Conservation (phyloP, 2,329 filamentous ascomycete genomes). For the Aspergillus felis region DNA sequence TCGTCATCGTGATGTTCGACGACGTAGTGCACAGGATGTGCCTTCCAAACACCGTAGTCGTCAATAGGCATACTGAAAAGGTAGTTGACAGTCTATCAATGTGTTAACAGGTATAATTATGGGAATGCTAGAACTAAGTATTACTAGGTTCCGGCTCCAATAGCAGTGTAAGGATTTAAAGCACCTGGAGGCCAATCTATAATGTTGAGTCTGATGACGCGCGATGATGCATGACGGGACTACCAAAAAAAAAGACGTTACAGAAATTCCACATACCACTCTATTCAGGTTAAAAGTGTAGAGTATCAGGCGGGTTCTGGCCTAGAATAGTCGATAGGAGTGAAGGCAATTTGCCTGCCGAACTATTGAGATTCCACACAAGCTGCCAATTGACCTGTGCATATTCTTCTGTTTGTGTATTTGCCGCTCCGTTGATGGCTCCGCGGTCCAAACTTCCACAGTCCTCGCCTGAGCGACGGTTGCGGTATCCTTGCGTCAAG, state of each 20-base stretch:
- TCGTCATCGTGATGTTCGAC: conserved; percentile 8
- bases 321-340: not conserved
- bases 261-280: too few species aligned
- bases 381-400: not conserved
- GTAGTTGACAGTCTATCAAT: not conserved
- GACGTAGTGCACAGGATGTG: conserved; percentile 5
- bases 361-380: not conserved
- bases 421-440: too few species aligned
- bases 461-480: not conserved
- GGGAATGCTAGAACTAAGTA: not conserved
- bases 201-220: not conserved
- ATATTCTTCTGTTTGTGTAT: not conserved
- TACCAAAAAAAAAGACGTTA: not conserved
- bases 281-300: not conserved
- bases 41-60: conserved; percentile 19
- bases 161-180: not conserved
- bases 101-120: not conserved
- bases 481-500: not conserved
- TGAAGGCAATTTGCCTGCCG: not conserved
- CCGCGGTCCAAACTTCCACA: not conserved
- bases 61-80: conserved; percentile 10
- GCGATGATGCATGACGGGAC: not conserved
- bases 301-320: not conserved
- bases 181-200: too few species aligned
- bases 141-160: not conserved